Percentiles rank a stretch among this genome's conserved stretches.
phyloP scores from a whole-genome alignment of 1,284 basidiomycete species.

The Laetiporus sulphureus region DNA sequence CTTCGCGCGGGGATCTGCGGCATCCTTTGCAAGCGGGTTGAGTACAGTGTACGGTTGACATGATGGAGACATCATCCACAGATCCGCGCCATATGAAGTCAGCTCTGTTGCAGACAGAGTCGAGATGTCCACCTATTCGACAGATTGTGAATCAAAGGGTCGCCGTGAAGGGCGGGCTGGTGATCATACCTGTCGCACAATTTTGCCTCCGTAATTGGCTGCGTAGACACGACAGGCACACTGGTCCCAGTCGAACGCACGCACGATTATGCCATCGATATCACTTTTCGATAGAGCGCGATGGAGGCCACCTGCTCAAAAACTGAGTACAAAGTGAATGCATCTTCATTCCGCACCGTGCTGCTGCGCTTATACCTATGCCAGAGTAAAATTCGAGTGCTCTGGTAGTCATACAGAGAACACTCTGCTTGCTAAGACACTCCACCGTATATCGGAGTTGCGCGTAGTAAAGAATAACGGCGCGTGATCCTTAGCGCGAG shows the following conservation, averaged over 20 bases:
- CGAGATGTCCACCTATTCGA: slow-evolving; percentile 67
- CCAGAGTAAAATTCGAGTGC: slow-evolving; percentile 76
- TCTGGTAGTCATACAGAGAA: slow-evolving; percentile 26
- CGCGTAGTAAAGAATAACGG: no score
- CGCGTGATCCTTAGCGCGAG: no score
- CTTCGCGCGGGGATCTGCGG: slow-evolving; percentile 62
- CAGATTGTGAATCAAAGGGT: no score
- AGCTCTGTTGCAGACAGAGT: slow-evolving; percentile 43
- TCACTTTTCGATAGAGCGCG: slow-evolving; percentile 51
- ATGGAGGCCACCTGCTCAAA: slow-evolving; percentile 74
- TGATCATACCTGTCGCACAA: slow-evolving; percentile 45
- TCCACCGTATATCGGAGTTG: no score
- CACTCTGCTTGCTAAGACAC: background rate
- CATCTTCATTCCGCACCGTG: no score
- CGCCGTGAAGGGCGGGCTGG: no score
- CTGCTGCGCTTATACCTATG: no score
- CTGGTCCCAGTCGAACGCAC: slow-evolving; percentile 76
- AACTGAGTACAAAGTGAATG: no score
- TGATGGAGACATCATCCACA: slow-evolving; percentile 73
- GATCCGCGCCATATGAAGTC: slow-evolving; percentile 37
- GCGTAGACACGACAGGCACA: slow-evolving; percentile 60
- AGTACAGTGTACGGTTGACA: slow-evolving; percentile 79
- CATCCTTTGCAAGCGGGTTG: slow-evolving; percentile 63
- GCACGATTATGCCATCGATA: slow-evolving; percentile 38
- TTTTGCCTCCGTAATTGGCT: slow-evolving; percentile 41